phyloP scores from a whole-genome alignment of 1,284 basidiomycete species.

The Puccinia polysora region DNA sequence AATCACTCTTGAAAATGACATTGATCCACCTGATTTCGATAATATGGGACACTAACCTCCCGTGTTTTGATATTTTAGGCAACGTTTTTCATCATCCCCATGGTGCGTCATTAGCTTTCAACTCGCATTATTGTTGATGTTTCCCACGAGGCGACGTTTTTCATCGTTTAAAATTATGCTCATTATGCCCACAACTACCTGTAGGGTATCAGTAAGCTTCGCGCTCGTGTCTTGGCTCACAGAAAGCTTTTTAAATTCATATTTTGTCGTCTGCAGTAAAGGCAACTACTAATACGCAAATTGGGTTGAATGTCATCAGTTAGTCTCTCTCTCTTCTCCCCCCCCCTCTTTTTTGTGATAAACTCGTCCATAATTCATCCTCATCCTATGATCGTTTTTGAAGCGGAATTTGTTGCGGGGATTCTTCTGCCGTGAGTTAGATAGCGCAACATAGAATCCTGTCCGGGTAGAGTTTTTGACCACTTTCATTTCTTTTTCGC shows the following conservation, averaged over 20 bases:
- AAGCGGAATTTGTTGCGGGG: conserved; percentile 42
- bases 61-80: conserved; percentile 16
- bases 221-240: background rate
- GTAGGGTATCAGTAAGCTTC: conserved; percentile 34
- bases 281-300: conserved; percentile 42
- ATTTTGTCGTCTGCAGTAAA: conserved; percentile 13
- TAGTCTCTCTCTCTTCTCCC: background rate
- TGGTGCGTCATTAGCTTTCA: conserved; percentile 7
- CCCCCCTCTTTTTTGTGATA: background rate
- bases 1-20: background rate
- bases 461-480: background rate
- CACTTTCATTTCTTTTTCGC: background rate
- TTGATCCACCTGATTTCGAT: background rate
- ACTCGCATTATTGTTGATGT: background rate
- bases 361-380: background rate
- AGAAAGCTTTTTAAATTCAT: background rate
- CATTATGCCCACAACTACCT: background rate
- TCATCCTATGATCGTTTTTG: too few species aligned
- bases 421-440: conserved; percentile 37
- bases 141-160: background rate
- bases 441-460: background rate
- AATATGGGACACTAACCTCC: too few species aligned
- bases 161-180: background rate
- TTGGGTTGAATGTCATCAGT: conserved; percentile 43
- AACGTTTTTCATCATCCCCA: conserved; percentile 37